Conservation (phyloP, 2,329 filamentous ascomycete genomes). For the Aspergillus sp. region DNA sequence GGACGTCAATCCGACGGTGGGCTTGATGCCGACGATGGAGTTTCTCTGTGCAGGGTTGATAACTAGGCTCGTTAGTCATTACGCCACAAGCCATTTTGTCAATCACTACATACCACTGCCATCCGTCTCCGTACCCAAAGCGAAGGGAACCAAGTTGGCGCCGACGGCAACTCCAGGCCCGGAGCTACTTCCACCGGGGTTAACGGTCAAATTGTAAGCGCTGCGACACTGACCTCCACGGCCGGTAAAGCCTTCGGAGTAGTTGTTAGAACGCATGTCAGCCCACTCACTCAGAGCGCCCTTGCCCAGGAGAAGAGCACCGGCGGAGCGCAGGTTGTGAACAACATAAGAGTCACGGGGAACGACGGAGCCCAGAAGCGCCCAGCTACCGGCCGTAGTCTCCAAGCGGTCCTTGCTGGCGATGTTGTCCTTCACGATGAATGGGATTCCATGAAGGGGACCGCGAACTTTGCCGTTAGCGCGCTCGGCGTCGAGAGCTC, state of each 20-base stretch:
- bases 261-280: conserved; percentile 66
- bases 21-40: conserved; percentile 70
- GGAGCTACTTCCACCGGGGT: conserved; percentile 68
- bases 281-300: conserved; percentile 73
- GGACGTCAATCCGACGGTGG: conserved; percentile 71
- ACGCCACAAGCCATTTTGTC: too few species aligned
- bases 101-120: conserved; percentile 50
- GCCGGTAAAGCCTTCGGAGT: conserved; percentile 66
- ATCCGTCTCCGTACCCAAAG: conserved; percentile 73
- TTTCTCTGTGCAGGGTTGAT: conserved; percentile 72
- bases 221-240: conserved; percentile 64
- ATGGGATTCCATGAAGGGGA: conserved; percentile 72
- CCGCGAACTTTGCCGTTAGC: conserved; percentile 57
- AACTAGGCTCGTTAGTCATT: conserved; percentile 40
- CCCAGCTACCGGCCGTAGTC: conserved; percentile 70
- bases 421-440: conserved; percentile 70
- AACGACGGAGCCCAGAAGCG: conserved; percentile 63
- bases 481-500: conserved; percentile 61
- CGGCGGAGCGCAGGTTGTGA: conserved; percentile 59
- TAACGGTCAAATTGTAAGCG: conserved; percentile 67
- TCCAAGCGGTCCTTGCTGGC: conserved; percentile 68
- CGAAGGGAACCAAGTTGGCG: conserved; percentile 62
- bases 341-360: conserved; percentile 69
- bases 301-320: conserved; percentile 70
- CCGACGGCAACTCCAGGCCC: conserved; percentile 66